Percentiles rank a stretch among this genome's conserved stretches.
These are phyloP conservation scores for Grigorovia jiainica DNA, from an alignment of 805 yeast genomes.

Conservation along the genomic window DNA sequence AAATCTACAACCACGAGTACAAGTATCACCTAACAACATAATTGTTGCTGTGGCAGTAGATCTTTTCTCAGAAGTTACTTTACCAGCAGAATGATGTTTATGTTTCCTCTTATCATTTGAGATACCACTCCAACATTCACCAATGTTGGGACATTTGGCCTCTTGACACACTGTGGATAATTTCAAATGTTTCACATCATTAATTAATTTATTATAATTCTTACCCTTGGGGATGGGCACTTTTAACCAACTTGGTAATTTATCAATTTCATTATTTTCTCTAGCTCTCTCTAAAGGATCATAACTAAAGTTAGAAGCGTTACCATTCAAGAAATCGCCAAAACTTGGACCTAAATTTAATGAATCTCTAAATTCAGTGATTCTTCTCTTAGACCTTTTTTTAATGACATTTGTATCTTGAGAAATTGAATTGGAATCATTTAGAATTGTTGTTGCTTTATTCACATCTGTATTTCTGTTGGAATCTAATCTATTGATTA, in stretches of 20 bases:
- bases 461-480: too few relatives aligned
- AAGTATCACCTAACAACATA: conserved; percentile 96
- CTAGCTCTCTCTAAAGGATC: conserved; percentile 78
- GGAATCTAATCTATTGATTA: background rate
- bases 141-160: conserved; percentile 98
- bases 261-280: conserved; percentile 44
- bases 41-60: conserved; percentile 86
- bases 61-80: conserved; percentile 48
- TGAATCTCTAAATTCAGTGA: conserved; percentile 56
- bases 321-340: conserved; percentile 80
- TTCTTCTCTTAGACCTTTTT: conserved; percentile 33
- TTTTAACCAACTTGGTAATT: conserved; percentile 88
- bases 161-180: conserved; percentile 96
- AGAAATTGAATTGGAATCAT: background rate
- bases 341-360: conserved; percentile 84
- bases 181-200: conserved; percentile 80
- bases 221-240: conserved; percentile 96
- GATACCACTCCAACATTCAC: conserved; percentile 97
- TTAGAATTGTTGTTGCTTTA: background rate
- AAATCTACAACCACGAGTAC: conserved; percentile 98
- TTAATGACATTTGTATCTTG: too few relatives aligned
- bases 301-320: conserved; percentile 50
- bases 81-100: too few relatives aligned
- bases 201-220: conserved; percentile 67
- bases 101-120: background rate